Evolutionary conservation across 2,329 filamentous ascomycete species (phyloP).

Genomic region (Xylariaceae sp.): DNA sequence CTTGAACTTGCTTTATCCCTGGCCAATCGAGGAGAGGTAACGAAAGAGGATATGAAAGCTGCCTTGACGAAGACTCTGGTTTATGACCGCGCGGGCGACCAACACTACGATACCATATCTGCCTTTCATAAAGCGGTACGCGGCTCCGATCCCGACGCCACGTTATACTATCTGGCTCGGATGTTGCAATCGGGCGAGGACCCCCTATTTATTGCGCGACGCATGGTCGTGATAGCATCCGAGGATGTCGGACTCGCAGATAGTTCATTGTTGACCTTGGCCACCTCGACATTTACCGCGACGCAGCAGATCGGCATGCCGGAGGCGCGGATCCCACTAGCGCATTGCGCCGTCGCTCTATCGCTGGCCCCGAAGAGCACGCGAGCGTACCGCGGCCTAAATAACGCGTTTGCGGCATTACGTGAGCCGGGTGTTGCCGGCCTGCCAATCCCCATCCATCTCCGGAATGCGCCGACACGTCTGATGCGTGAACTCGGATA

Average conservation of each 20-base stretch:
- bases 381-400: slow-evolving; percentile 73
- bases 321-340: slow-evolving; percentile 86
- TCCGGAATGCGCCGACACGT: slow-evolving; percentile 86
- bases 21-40: slow-evolving; percentile 58
- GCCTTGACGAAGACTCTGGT: slow-evolving; percentile 87
- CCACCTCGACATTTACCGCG: slow-evolving; percentile 79
- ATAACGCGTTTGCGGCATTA: slow-evolving; percentile 72
- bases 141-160: slow-evolving; percentile 77
- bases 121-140: slow-evolving; percentile 95
- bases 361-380: slow-evolving; percentile 80
- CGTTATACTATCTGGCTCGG: slow-evolving; percentile 88
- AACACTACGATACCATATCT: slow-evolving; percentile 96
- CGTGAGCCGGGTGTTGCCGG: slow-evolving; percentile 77
- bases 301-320: slow-evolving; percentile 93
- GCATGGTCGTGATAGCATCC: slow-evolving; percentile 89
- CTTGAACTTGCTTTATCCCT: slow-evolving; percentile 83
- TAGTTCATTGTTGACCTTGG: slow-evolving; percentile 73
- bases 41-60: slow-evolving; percentile 70
- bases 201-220: slow-evolving; percentile 82
- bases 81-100: slow-evolving; percentile 90
- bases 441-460: slow-evolving; percentile 76
- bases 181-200: slow-evolving; percentile 97
- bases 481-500: slow-evolving; percentile 92
- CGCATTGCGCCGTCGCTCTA: slow-evolving; percentile 78
- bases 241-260: slow-evolving; percentile 93